A percentile compares a stretch with the other conserved stretches of the same genome.
Evolutionary conservation across 1,284 basidiomycete genomes (phyloP).

Genomic region (Kwoniella shivajii): DNA sequence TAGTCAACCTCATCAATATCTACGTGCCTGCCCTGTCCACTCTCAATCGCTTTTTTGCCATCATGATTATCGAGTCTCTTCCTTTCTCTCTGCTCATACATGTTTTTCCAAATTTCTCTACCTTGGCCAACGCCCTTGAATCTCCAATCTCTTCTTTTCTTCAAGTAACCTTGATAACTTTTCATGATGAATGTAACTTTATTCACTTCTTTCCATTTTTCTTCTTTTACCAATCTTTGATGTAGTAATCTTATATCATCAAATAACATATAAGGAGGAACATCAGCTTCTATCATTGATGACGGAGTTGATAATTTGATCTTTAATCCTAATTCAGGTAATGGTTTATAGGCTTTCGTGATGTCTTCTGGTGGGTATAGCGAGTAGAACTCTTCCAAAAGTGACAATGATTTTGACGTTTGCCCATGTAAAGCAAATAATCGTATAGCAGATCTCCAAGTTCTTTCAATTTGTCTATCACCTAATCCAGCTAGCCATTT

Average conservation of each 20-base stretch:
- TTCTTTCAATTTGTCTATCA: slow-evolving; percentile 44
- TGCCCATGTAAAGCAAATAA: slow-evolving; percentile 33
- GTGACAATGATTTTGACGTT: slow-evolving; percentile 18
- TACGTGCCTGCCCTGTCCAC: neutral
- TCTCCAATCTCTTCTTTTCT: slow-evolving; percentile 38
- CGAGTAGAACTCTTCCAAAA: slow-evolving; percentile 37
- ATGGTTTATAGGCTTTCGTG: slow-evolving; percentile 27
- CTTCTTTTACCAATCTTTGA: slow-evolving; percentile 40
- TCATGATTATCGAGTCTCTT: neutral
- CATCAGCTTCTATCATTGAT: slow-evolving; percentile 41
- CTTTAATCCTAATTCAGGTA: slow-evolving; percentile 24
- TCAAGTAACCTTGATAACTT: slow-evolving; percentile 36
- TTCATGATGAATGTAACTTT: slow-evolving; percentile 39
- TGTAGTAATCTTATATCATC: slow-evolving; percentile 49
- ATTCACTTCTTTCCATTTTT: slow-evolving; percentile 22
- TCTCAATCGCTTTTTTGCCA: neutral
- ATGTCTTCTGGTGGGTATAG: slow-evolving; percentile 43
- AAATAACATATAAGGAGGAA: slow-evolving; percentile 52
- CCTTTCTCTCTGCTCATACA: neutral
- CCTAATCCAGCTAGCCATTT: slow-evolving; percentile 39
- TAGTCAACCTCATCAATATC: neutral
- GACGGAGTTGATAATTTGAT: slow-evolving; percentile 40
- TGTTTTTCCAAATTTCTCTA: slow-evolving; percentile 5
- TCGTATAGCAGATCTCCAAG: slow-evolving; percentile 44
- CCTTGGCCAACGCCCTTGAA: slow-evolving; percentile 28